Evolutionary conservation across 1,139 yeast genomes (phyloP), one percentile per base, ranked within the genome.

Genomic region (Torulaspora pretoriensis): DNA sequence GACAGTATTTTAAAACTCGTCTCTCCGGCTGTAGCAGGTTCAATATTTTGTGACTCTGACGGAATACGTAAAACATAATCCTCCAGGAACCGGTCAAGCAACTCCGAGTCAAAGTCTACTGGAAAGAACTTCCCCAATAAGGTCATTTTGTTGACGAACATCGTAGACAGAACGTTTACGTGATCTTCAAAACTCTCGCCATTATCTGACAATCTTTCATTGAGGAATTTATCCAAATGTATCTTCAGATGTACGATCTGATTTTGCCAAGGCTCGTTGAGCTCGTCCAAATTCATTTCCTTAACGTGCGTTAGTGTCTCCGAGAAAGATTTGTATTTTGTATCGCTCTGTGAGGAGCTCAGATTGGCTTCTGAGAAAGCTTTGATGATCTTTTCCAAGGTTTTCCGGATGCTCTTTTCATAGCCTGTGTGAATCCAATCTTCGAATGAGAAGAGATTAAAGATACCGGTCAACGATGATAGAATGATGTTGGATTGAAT

Each of bases 351-450:
- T 4, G 40, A 43, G 9, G 46, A 47, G 9, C 50, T 32, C 8
- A 61, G 27, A 25, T 48, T 43, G 4, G 53, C 41, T 29, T 58
- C 60, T 12, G 46, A 49, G 23, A 61, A 60, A 6, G 49, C 48
- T 34, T 53, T 56, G 12, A 54, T 42, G 7, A 61, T 46, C 27
- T 49, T 49, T 5, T 50, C 50, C n/a, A 51, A 46, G 9, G 59
- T 51, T 8, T 47, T 50, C 7, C 40, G 38, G 19, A 63, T 37
- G 17, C 43, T 51, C 17, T 52, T 51, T 38, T 60, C 64, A 37
- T 42, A 44, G 2, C 61, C 62, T 19, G 51, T 43, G 19, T 57
- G 53, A 19, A 57, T 54, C 67, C 67, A 63, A 29, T 60, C 65
- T 31, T 61, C 65, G 41, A 50, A 52, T 2, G 49, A 36, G 40